phyloP scores from a whole-genome alignment of 2,329 filamentous ascomycete genomes.

The Colletotrichum lindemuthianum region DNA sequence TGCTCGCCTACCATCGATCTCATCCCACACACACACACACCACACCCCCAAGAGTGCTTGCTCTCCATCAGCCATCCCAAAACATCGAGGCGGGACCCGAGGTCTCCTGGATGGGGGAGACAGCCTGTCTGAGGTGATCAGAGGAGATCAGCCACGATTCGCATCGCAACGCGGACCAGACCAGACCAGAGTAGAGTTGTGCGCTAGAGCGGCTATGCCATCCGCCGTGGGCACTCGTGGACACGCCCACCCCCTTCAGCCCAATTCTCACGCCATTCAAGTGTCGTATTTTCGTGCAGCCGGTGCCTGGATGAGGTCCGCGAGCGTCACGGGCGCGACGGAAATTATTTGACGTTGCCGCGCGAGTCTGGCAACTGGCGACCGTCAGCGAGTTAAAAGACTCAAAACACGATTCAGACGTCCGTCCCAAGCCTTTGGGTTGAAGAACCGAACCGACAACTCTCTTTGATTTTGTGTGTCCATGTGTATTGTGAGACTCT shows the following conservation, averaged over 20 bases:
- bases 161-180: background rate
- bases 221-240: slow-evolving; percentile 32
- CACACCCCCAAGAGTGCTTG: background rate
- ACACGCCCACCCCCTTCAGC: slow-evolving; percentile 33
- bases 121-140: too few relatives aligned
- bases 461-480: background rate
- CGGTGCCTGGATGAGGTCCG: slow-evolving; percentile 29
- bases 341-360: slow-evolving; percentile 25
- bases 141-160: too few relatives aligned
- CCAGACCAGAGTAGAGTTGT: slow-evolving; percentile 22
- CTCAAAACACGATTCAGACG: slow-evolving; percentile 29
- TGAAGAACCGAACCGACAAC: slow-evolving; percentile 21
- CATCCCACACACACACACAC: slow-evolving; percentile 17
- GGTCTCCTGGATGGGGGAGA: slow-evolving; percentile 17
- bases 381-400: slow-evolving; percentile 12
- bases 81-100: slow-evolving; percentile 28
- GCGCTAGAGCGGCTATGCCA: slow-evolving; percentile 35
- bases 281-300: slow-evolving; percentile 19
- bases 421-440: slow-evolving; percentile 21
- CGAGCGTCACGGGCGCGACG: slow-evolving; percentile 24
- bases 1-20: slow-evolving; percentile 18
- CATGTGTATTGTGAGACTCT: background rate
- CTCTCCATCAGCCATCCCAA: slow-evolving; percentile 26
- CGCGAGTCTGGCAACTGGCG: slow-evolving; percentile 24
- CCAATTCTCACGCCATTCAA: slow-evolving; percentile 29